Conservation (phyloP, 2,329 filamentous ascomycete genomes). For the Pseudogymnoascus sp. region DNA sequence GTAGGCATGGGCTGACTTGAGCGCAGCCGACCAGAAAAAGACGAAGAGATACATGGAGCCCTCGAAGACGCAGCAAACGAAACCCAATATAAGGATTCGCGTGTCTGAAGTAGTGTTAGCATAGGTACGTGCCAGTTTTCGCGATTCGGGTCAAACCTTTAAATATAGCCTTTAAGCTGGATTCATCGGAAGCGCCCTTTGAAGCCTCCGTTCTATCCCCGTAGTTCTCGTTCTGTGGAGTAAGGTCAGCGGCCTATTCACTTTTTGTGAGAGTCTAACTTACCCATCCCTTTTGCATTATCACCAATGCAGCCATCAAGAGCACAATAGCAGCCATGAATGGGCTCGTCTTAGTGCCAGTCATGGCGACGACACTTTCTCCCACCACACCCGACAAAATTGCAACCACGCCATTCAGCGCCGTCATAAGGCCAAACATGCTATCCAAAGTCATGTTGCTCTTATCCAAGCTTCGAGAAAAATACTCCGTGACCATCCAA, state of each 20-base stretch:
- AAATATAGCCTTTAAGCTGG: conserved; percentile 20
- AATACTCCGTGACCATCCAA: conserved; percentile 55
- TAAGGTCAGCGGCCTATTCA: background rate
- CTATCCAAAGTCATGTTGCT: conserved; percentile 38
- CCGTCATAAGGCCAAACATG: conserved; percentile 47
- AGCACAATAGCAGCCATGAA: conserved; percentile 41
- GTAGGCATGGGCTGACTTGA: conserved; percentile 42
- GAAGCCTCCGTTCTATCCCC: conserved; percentile 30
- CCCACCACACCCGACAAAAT: conserved; percentile 47
- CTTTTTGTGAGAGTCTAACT: conserved; percentile 19
- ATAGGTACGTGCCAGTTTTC: conserved; percentile 13
- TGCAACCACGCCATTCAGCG: conserved; percentile 48
- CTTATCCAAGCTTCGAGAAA: conserved; percentile 38
- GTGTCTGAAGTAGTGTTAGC: conserved; percentile 32
- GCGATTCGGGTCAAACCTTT: conserved; percentile 9
- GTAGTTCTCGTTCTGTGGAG: conserved; percentile 42
- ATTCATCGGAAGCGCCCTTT: conserved; percentile 16
- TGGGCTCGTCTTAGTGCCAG: conserved; percentile 44
- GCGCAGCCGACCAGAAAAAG: conserved; percentile 53
- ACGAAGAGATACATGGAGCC: conserved; percentile 57
- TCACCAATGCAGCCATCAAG: conserved; percentile 37
- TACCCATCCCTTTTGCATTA: conserved; percentile 45
- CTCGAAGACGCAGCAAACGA: conserved; percentile 52
- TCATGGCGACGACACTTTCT: conserved; percentile 41
- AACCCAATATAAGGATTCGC: conserved; percentile 42